Base-by-base conservation (phyloP, 1,139 yeast genomes). In the Sugiyamaella grinbergsii region DNA sequence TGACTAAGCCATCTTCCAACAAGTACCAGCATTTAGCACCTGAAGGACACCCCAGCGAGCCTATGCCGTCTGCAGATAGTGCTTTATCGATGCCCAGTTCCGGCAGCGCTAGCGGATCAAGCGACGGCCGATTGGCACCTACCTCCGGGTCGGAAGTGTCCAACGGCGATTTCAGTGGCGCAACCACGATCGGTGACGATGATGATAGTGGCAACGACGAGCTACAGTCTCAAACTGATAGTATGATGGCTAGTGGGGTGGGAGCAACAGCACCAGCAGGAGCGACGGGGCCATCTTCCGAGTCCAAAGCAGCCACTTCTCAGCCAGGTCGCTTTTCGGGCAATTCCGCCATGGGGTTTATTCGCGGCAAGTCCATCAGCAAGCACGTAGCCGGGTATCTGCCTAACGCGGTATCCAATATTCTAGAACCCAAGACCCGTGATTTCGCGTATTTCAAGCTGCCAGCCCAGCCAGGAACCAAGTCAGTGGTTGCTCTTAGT, bases 401-500 rank as follows among this genome's bases (percentile, higher is more conserved):
- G 40, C 97, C 97, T 0, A 82, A 86, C 11, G 79, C 89, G 47
- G 85, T 91, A 50, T 81, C 94, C 1, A 89, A 95, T 1, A 84
- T 91, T 54, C 73, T 93, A 61, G 97, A 91, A 65, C 96, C 97
- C 6, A 85, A 89, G 15, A 62, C 65, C 52, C 77, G 98, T 51
- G 97, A 91, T 64, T 93, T 93, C 76, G 98, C 98, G 0, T 89
- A 90, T 20, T 75, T 93, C 60, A 91, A 90, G 66, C 81, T 93
- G 20, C 95, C 93, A 8, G 76, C 83, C 2, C 71, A 78, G 15
- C 60, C 59, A 10, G 63, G 65, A 15, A 57, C 64, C 23, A 68
- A 66, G 50, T 62, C 82, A 60, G 64, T 65, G 54, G 68, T 70
- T 62, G 66, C 73, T 2, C 58, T 71, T 11, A 70, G 77, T 37